A percentile compares a stretch with the other conserved stretches of the same genome.
Evolutionary conservation across 106 monocot genomes (phyloP).

Genomic region (Apostasia shenzhenica): DNA sequence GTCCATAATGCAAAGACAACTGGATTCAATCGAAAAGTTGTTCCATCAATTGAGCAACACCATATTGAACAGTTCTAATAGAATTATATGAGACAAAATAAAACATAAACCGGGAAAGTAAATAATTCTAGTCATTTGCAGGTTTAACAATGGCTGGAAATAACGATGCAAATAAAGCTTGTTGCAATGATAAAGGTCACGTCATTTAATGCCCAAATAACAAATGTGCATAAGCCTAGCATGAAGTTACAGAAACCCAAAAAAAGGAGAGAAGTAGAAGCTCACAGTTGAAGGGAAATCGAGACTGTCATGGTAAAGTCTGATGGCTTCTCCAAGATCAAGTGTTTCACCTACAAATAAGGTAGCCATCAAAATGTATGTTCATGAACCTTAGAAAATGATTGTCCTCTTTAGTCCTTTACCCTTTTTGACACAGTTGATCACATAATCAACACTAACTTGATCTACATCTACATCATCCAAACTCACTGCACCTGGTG

Average conservation of each 20-base stretch:
- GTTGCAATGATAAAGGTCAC: not conserved
- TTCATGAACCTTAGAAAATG: not conserved
- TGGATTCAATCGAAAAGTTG: no score
- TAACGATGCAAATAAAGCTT: not conserved
- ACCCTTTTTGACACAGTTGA: constrained; percentile 96
- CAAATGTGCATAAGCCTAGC: not conserved
- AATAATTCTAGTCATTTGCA: not conserved
- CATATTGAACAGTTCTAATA: no score
- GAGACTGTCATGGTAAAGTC: constrained; percentile 86
- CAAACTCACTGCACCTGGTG: constrained; percentile 79
- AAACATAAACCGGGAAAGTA: not conserved
- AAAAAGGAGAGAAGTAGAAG: not conserved
- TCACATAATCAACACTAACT: constrained; percentile 91
- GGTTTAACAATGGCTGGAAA: not conserved
- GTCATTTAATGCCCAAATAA: not conserved
- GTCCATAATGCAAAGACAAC: no score
- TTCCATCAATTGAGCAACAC: no score
- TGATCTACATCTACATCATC: constrained; percentile 88
- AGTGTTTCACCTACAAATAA: constrained; percentile 63
- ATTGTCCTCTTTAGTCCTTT: not conserved
- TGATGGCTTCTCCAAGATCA: constrained; percentile 88
- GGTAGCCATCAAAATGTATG: not conserved
- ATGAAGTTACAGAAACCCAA: not conserved
- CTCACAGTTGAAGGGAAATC: constrained; percentile 79
- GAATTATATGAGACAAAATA: not conserved